Base-by-base conservation (phyloP, 225 moss, liverwort and hornwort genomes). In the Antitrichia curtipendula region DNA sequence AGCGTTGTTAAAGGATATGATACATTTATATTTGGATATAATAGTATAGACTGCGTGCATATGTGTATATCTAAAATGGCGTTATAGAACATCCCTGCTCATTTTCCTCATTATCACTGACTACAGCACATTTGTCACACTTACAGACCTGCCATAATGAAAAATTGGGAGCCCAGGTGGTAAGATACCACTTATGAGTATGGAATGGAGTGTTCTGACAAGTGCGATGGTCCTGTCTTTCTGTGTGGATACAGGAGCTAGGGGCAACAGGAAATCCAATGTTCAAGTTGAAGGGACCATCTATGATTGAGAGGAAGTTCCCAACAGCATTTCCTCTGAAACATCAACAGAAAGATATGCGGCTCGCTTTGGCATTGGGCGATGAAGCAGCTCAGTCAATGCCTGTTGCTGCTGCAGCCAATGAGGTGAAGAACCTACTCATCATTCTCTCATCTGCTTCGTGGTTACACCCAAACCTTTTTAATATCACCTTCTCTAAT, bases 331-430 rank as follows among this genome's bases (percentile, higher is more conserved):
- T 98, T 85, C 92, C 98, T 57, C 73, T 98, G 82, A 98, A 97
- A 89, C 98, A 98, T 88, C 98, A 98, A 87, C 97, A 98, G 85
- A 98, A 98, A 83, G 98, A 98, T 73, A 90, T 98, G 96, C 95
- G 98, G 16, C 93, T 98, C 53, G 98, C 98, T 59, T 92, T 98
- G 25, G 97, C 98, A 52, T 76, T 98, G 69, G 98, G 96, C 36
- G 98, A 98, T 83, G 95, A 97, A 89, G 84, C 94, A 50, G 93
- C 94, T 71, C 98, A 96, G 85, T 68, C 96, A 31, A 94, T 97
- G 95, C 98, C 98, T 83, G 92, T 98, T 69, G 98, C 98, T 75
- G 96, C 97, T 45, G 95, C 97, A 85, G 97, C 97, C 38, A 98
- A 98, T 88, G 98, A 98, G 97, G 97, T 98, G 72, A 75, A 75